These are phyloP conservation scores for Corallochytrium limacisporum DNA, from an alignment of 78 protist genomes.

Conservation along the genomic window DNA sequence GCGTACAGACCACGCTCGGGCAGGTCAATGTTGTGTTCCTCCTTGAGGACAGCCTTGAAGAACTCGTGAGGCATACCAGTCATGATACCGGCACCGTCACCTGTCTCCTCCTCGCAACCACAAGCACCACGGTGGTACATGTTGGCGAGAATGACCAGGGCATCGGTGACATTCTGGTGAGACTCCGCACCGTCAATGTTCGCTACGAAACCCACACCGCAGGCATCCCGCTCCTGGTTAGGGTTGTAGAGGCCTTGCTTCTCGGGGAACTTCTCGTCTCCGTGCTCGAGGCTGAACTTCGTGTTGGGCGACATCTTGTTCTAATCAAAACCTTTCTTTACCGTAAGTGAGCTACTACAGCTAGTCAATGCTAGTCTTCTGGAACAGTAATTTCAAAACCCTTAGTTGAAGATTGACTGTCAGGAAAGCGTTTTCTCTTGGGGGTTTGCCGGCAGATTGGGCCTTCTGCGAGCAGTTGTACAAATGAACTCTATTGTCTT, in stretches of 20 bases:
- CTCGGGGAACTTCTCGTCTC: background rate
- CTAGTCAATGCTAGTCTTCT: too few species aligned
- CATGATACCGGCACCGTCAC: constrained; percentile 47
- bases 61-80: constrained; percentile 34
- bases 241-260: constrained; percentile 50
- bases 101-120: constrained; percentile 34
- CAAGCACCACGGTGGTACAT: constrained; percentile 41
- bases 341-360: too few species aligned
- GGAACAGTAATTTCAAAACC: too few species aligned
- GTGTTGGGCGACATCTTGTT: background rate
- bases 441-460: too few species aligned
- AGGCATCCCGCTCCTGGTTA: constrained; percentile 28
- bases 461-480: too few species aligned
- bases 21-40: constrained; percentile 2
- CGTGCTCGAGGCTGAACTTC: background rate
- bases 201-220: constrained; percentile 46
- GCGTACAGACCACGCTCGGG: constrained; percentile 21
- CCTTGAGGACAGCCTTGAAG: background rate
- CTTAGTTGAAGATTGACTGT: too few species aligned
- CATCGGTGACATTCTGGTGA: constrained; percentile 20
- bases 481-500: too few species aligned
- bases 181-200: constrained; percentile 15
- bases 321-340: background rate
- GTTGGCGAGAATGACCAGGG: background rate
- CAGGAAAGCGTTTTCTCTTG: too few species aligned